Conservation (phyloP, 2,329 filamentous ascomycete genomes). For the Phyllosticta citriasiana region DNA sequence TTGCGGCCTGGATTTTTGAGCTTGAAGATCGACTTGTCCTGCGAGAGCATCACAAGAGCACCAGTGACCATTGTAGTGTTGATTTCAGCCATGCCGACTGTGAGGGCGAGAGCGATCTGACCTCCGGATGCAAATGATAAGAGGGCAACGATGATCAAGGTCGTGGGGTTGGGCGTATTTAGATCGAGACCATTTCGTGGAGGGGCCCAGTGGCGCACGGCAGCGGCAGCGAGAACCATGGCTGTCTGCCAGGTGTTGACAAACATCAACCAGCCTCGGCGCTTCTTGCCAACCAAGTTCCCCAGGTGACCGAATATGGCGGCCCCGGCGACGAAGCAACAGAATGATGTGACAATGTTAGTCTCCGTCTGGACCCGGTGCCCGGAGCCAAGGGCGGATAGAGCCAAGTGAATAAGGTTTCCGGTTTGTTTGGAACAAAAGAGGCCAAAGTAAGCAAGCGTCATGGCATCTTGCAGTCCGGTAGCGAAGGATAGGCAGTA, state of each 20-base stretch:
- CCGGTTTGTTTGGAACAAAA: constrained; percentile 22
- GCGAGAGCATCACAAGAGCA: constrained; percentile 18
- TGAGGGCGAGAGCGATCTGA: constrained; percentile 18
- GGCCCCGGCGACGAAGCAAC: constrained; percentile 17
- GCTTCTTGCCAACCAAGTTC: constrained; percentile 15
- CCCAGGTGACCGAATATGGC: constrained; percentile 19
- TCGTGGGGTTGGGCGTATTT: constrained; percentile 2
- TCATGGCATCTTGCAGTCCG: constrained; percentile 19
- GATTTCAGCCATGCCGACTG: constrained; percentile 18
- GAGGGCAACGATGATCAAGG: constrained; percentile 15
- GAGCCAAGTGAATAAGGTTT: constrained; percentile 9
- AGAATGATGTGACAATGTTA: constrained; percentile 17
- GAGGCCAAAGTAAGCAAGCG: constrained; percentile 19
- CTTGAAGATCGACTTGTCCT: constrained; percentile 15
- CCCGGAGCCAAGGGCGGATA: constrained; percentile 4
- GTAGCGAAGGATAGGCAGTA: constrained; percentile 20
- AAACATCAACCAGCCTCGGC: constrained; percentile 18
- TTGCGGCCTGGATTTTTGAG: constrained; percentile 15
- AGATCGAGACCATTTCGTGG: constrained; percentile 2
- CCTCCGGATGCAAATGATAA: constrained; percentile 15
- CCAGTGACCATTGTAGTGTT: constrained; percentile 24
- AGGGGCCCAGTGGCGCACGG: constrained; percentile 14
- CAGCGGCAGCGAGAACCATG: constrained; percentile 16
- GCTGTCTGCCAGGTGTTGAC: constrained; percentile 16
- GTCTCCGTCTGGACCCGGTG: constrained; percentile 8